phyloP scores from a whole-genome alignment of 1,139 yeast species.

The Hansenula lynferdii region DNA sequence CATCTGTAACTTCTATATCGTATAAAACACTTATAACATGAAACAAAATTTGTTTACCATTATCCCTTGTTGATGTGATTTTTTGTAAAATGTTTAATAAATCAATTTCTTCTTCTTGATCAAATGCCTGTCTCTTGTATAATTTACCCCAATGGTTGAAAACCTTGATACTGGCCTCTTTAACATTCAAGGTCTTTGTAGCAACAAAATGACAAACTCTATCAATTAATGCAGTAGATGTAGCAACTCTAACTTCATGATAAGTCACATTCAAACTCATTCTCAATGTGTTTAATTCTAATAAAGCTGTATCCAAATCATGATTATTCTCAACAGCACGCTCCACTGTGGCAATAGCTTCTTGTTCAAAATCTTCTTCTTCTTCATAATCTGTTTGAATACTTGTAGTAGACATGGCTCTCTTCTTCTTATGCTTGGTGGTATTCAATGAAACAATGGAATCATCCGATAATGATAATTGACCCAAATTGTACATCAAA shows the following conservation, averaged over 20 bases:
- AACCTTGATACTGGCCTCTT: slow-evolving; percentile 71
- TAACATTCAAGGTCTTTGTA: slow-evolving; percentile 69
- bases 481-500: slow-evolving; percentile 54
- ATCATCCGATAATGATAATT: slow-evolving; percentile 70
- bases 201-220: slow-evolving; percentile 69
- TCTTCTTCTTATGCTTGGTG: slow-evolving; percentile 38
- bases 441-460: slow-evolving; percentile 60
- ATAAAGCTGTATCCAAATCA: slow-evolving; percentile 85
- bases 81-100: slow-evolving; percentile 56
- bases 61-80: slow-evolving; percentile 29
- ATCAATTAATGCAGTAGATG: slow-evolving; percentile 63
- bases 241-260: slow-evolving; percentile 85
- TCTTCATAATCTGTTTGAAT: slow-evolving; percentile 50
- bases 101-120: slow-evolving; percentile 71
- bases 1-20: slow-evolving; percentile 77
- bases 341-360: slow-evolving; percentile 91
- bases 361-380: slow-evolving; percentile 82
- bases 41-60: slow-evolving; percentile 32
- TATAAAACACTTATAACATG: slow-evolving; percentile 66
- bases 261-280: slow-evolving; percentile 97
- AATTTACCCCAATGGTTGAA: slow-evolving; percentile 78
- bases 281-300: slow-evolving; percentile 89
- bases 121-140: slow-evolving; percentile 79
- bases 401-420: slow-evolving; percentile 41
- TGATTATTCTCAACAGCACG: slow-evolving; percentile 91